phyloP scores from a whole-genome alignment of 768 basidiomycete genomes.

The Psilocybe cyanescens region DNA sequence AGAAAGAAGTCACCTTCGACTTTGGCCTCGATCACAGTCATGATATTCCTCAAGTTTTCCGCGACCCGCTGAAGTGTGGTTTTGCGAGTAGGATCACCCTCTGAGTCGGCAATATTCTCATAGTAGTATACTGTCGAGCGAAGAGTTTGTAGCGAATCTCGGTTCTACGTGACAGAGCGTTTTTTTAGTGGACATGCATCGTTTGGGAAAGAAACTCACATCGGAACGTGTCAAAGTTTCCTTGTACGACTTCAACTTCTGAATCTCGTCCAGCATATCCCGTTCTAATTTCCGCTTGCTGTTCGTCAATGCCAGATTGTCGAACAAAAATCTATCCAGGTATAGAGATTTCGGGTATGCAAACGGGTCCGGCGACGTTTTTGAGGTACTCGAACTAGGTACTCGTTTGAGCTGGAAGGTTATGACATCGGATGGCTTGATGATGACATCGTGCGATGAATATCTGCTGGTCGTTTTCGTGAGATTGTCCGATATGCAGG shows the following conservation, averaged over 20 bases:
- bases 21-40: constrained; percentile 55
- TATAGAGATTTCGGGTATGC: constrained; percentile 68
- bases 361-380: constrained; percentile 45
- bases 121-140: constrained; percentile 70
- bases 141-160: constrained; percentile 66
- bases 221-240: constrained; percentile 54
- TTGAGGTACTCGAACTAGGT: constrained; percentile 20
- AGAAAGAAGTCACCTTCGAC: constrained; percentile 46
- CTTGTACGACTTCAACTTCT: constrained; percentile 47
- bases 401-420: constrained; percentile 50
- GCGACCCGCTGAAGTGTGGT: constrained; percentile 45
- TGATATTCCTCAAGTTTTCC: constrained; percentile 53
- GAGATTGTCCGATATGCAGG: constrained; percentile 51
- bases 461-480: constrained; percentile 32
- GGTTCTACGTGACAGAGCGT: constrained; percentile 42
- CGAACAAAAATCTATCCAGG: constrained; percentile 71
- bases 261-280: constrained; percentile 51
- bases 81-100: constrained; percentile 50
- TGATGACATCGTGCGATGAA: constrained; percentile 58
- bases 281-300: constrained; percentile 39
- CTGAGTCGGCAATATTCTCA: constrained; percentile 61
- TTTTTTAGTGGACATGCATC: not conserved
- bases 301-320: constrained; percentile 52
- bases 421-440: constrained; percentile 65
- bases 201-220: constrained; percentile 40